Evolutionary conservation across 2,329 filamentous ascomycete genomes (phyloP).

Genomic region (Colletotrichum scovillei): DNA sequence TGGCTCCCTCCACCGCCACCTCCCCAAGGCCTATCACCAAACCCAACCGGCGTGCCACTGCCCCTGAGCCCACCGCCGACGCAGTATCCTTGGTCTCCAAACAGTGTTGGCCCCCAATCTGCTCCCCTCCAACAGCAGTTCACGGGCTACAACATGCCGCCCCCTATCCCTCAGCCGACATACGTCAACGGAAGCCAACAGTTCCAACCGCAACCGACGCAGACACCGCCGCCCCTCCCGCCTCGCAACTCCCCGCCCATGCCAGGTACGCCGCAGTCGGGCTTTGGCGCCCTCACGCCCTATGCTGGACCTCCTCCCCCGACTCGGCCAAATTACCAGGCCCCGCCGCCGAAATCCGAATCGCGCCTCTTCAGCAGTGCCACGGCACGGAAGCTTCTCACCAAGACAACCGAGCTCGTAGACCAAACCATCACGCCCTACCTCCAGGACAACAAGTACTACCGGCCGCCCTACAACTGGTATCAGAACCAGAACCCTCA

Average conservation of each 20-base stretch:
- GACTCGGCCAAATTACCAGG: constrained; percentile 5
- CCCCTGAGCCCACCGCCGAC: constrained; percentile 4
- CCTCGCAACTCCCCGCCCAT: constrained; percentile 8
- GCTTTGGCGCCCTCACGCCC: neutral
- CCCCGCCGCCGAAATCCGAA: constrained; percentile 9
- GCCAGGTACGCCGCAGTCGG: neutral
- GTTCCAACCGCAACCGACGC: neutral
- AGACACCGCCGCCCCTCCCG: constrained; percentile 15
- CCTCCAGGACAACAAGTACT: constrained; percentile 29
- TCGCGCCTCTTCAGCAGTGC: constrained; percentile 45
- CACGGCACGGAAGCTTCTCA: constrained; percentile 48
- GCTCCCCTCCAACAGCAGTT: neutral
- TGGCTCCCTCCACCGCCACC: constrained; percentile 10
- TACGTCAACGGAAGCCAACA: constrained; percentile 16
- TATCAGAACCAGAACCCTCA: constrained; percentile 1
- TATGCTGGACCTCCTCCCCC: constrained; percentile 20
- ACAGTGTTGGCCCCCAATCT: neutral
- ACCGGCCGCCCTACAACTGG: constrained; percentile 29
- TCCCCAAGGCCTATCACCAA: constrained; percentile 5
- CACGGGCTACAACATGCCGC: neutral
- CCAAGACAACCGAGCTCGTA: constrained; percentile 48
- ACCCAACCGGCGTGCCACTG: neutral
- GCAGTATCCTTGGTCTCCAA: constrained; percentile 19
- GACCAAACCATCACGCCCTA: constrained; percentile 44
- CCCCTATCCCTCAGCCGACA: constrained; percentile 12